A percentile compares a stretch with the other conserved stretches of the same genome.
Conservation (phyloP, 345 rosid genomes). For the Turnera subulata region DNA sequence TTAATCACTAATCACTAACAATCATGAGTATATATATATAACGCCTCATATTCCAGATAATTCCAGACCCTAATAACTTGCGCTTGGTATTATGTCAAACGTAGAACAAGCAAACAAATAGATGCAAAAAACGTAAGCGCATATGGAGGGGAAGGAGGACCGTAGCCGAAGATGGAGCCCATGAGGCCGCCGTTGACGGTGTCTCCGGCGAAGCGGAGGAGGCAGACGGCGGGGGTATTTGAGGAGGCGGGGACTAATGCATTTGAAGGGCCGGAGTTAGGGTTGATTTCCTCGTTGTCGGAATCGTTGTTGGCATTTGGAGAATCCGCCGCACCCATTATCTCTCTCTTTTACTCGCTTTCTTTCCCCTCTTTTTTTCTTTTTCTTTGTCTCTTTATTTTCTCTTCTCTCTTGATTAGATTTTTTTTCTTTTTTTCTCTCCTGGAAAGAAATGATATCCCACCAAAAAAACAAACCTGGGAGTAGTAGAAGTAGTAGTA, state of each 20-base stretch:
- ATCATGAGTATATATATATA: no score
- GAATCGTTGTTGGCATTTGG: slow-evolving; percentile 21
- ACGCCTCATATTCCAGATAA: no score
- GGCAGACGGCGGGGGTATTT: slow-evolving; percentile 56
- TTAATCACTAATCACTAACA: no score
- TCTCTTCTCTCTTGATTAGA: no score
- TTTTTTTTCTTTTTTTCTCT: no score
- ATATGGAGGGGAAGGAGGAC: slow-evolving; percentile 28
- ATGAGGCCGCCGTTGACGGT: slow-evolving; percentile 81
- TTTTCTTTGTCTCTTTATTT: no score
- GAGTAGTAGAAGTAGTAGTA: no score
- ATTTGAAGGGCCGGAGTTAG: slow-evolving; percentile 14
- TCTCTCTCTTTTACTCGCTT: neutral
- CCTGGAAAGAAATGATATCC: no score
- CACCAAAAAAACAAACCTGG: no score
- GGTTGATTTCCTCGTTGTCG: slow-evolving; percentile 11
- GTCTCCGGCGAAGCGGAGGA: slow-evolving; percentile 67
- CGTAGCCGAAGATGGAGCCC: slow-evolving; percentile 87
- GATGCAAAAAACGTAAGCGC: neutral
- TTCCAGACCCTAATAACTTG: no score
- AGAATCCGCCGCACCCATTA: slow-evolving; percentile 17
- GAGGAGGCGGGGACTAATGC: slow-evolving; percentile 36
- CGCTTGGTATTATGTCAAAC: neutral
- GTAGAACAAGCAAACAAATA: neutral
- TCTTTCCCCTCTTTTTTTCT: neutral